Evolutionary conservation across 1,284 basidiomycete species (phyloP).

Genomic region (Amylostereum chailletii): DNA sequence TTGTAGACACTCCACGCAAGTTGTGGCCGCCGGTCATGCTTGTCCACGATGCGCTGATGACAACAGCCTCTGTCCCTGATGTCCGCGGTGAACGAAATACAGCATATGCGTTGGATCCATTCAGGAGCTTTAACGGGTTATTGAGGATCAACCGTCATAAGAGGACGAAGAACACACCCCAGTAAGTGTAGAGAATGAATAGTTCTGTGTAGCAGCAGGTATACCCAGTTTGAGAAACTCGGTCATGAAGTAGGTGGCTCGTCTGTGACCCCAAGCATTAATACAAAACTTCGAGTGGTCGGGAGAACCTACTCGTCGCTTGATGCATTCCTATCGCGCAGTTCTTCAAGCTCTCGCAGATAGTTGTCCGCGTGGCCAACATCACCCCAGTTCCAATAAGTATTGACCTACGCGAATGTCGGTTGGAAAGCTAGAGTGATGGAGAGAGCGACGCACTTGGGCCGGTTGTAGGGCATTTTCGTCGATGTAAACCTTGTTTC

Average conservation of each 20-base stretch:
- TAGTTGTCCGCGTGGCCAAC: constrained; percentile 79
- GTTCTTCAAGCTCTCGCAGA: constrained; percentile 55
- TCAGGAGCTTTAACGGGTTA: constrained; percentile 29
- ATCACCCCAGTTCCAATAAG: constrained; percentile 83
- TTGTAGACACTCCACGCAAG: constrained; percentile 77
- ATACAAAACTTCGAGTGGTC: constrained; percentile 4
- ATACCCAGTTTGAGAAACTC: constrained; percentile 70
- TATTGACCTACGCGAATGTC: constrained; percentile 55
- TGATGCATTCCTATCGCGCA: constrained; percentile 57
- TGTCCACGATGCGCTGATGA: constrained; percentile 85
- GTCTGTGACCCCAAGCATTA: constrained; percentile 32
- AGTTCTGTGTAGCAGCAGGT: constrained; percentile 58
- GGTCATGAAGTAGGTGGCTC: constrained; percentile 43
- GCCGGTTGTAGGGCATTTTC: constrained; percentile 91
- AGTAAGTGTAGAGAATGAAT: constrained; percentile 42
- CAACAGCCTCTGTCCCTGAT: constrained; percentile 85
- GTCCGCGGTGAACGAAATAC: constrained; percentile 77
- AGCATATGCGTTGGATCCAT: constrained; percentile 79
- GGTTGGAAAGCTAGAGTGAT: not conserved
- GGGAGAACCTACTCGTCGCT: constrained; percentile 54
- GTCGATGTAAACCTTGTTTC: constrained; percentile 73
- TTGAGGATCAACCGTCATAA: constrained; percentile 4
- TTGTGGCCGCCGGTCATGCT: constrained; percentile 68
- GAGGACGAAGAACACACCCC: constrained; percentile 27
- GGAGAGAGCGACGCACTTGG: constrained; percentile 45